Percentiles rank a stretch among this genome's conserved stretches.
These are phyloP conservation scores for bread wheat (Triticum aestivum) DNA, from an alignment of 176 grass and related monocot species.

Conservation along the genomic window DNA sequence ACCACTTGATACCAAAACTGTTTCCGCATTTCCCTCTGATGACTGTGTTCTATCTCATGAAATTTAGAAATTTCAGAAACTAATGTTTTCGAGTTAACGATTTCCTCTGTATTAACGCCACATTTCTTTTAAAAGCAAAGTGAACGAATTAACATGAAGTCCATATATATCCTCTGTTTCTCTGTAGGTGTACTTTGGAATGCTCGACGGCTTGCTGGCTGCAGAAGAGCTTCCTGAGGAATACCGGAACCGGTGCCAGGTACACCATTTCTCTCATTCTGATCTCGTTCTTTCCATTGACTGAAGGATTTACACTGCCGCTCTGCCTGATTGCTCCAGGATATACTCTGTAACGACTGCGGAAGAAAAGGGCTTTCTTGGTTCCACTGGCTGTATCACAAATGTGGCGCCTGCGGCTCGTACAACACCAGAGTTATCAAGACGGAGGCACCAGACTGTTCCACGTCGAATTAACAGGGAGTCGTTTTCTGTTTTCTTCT, in stretches of 20 bases:
- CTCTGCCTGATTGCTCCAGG: constrained; percentile 33
- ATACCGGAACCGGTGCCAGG: constrained; percentile 75
- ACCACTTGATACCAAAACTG: background rate
- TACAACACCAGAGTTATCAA: constrained; percentile 95
- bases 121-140: background rate
- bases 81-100: background rate
- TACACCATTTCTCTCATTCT: background rate
- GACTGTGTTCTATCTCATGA: background rate
- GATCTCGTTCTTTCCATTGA: background rate
- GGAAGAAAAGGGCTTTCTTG: constrained; percentile 63
- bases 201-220: constrained; percentile 85
- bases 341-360: constrained; percentile 91
- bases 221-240: constrained; percentile 84
- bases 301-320: background rate
- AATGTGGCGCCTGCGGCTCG: constrained; percentile 68
- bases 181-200: constrained; percentile 87
- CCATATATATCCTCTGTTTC: background rate
- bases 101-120: no score
- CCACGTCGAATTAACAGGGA: constrained; percentile 46
- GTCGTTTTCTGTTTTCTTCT: background rate
- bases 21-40: constrained; percentile 1
- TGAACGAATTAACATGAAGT: background rate
- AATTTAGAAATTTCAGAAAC: background rate
- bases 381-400: constrained; percentile 93
- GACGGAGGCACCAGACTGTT: constrained; percentile 44